Conservation (phyloP, 805 yeast species). For the Starmerella vaccinii region DNA sequence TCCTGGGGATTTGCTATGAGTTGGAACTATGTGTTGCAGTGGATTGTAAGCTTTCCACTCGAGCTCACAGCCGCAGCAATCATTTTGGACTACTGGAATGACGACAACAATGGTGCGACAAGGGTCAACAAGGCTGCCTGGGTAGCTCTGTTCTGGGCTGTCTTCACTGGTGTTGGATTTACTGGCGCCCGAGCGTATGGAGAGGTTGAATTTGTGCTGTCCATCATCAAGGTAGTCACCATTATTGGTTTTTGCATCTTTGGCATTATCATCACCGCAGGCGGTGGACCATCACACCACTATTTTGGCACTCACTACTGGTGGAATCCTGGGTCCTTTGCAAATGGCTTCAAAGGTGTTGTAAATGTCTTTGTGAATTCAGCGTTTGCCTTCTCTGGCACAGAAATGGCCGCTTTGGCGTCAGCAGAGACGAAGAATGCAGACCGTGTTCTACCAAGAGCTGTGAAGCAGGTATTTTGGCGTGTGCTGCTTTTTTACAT, state of each 20-base stretch:
- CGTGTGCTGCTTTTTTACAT: slow-evolving; percentile 64
- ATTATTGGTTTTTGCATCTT: slow-evolving; percentile 49
- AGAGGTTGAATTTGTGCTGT: slow-evolving; percentile 50
- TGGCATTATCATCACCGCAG: slow-evolving; percentile 44
- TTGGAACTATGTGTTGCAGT: slow-evolving; percentile 54
- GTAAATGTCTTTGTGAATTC: slow-evolving; percentile 57
- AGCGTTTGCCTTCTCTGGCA: slow-evolving; percentile 62
- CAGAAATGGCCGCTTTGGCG: slow-evolving; percentile 63
- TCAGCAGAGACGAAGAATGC: slow-evolving; percentile 70
- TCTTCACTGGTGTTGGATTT: slow-evolving; percentile 39
- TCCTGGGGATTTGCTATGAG: slow-evolving; percentile 58
- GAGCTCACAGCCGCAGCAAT: slow-evolving; percentile 54
- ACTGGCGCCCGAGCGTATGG: slow-evolving; percentile 49
- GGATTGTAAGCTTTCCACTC: slow-evolving; percentile 51
- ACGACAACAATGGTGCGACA: slow-evolving; percentile 49
- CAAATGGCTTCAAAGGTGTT: slow-evolving; percentile 57
- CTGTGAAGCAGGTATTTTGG: slow-evolving; percentile 78
- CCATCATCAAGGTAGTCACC: slow-evolving; percentile 45
- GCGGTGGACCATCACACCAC: slow-evolving; percentile 50
- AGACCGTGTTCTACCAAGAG: slow-evolving; percentile 54
- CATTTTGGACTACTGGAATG: slow-evolving; percentile 43
- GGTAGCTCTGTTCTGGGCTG: slow-evolving; percentile 42
- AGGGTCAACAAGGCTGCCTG: slow-evolving; percentile 44
- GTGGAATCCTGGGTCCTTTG: slow-evolving; percentile 52
- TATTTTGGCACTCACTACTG: slow-evolving; percentile 52